Evolutionary conservation across 2,329 filamentous ascomycete species (phyloP).

Genomic region (Graphilbum sp.): DNA sequence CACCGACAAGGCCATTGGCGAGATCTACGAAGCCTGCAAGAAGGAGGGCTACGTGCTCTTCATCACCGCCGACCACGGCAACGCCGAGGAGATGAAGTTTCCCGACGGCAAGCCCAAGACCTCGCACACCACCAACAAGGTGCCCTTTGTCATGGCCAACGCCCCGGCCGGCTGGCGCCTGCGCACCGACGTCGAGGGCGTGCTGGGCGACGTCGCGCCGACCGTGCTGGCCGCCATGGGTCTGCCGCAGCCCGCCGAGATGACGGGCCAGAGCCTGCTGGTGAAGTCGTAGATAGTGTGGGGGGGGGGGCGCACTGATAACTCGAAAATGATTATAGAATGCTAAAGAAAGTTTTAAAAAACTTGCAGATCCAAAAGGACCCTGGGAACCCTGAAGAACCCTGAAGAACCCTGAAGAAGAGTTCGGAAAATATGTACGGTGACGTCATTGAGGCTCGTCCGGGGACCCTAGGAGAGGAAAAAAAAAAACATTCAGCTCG

Average conservation of each 20-base stretch:
- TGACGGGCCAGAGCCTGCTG: constrained; percentile 76
- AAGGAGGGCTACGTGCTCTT: constrained; percentile 86
- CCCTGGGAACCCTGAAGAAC: no score
- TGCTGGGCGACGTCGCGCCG: constrained; percentile 95
- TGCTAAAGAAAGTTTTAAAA: no score
- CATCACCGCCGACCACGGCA: constrained; percentile 92
- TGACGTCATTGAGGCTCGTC: not conserved
- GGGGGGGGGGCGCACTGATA: no score
- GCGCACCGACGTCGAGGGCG: constrained; percentile 59
- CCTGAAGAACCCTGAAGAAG: no score
- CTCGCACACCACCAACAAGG: constrained; percentile 93
- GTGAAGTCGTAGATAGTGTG: constrained; percentile 48
- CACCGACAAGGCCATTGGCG: constrained; percentile 86
- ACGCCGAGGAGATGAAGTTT: constrained; percentile 98
- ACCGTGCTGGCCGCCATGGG: constrained; percentile 86
- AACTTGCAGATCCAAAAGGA: no score
- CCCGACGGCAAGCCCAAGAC: constrained; percentile 93
- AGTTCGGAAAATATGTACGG: no score
- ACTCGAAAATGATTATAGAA: no score
- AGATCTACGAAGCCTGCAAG: constrained; percentile 87
- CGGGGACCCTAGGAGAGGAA: no score
- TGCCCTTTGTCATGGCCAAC: constrained; percentile 96
- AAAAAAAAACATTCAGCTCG: no score
- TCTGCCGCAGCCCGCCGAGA: constrained; percentile 74
- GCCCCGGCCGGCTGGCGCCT: constrained; percentile 79